Evolutionary conservation across 331 rosid genomes (phyloP), one percentile per base, ranked within the genome.

Genomic region (Prunus yedoensis): DNA sequence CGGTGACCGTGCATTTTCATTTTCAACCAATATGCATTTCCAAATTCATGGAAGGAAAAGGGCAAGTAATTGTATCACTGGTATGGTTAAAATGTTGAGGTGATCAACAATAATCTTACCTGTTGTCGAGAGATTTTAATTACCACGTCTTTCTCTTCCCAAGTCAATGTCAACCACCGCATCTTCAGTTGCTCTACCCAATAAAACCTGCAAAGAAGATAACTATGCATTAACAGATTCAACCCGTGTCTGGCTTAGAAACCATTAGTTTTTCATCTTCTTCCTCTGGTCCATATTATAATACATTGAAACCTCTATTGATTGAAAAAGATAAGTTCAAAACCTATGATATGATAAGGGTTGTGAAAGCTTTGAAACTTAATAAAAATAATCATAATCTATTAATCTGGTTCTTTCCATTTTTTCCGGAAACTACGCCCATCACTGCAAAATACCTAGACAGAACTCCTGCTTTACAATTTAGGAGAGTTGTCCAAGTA

Each of bases 91-190:
- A 21, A 7, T 14, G 67, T 57, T 58, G 66, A 46, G 54, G 64
- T 66, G 38, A 70, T 30, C 8, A 53, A 70, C 49, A 63, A 70
- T 69, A 68, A 68, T 75, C 87, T 59, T 78, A 95, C 99, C 98
- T 95, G 98, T 28, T 89, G 91, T 35, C 99, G 89, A 81, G 99
- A 95, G 80, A 92, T 86, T 85, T 88, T 85, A n/a, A 68, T 89
- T 92, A 32, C 86, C 79, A 41, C 72, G 68, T 16, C 96, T 86
- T 73, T 81, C 99, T 80, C 81, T 92, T 77, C 97, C 81, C 85
- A 95, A 87, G 88, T 95, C 98, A 82, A 95, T 88, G 83, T 95
- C 99, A 43, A 95, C 97, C 70, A 77, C 63, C 75, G 71, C 56
- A 77, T 88, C 89, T 21, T 83, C 90, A 13, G 98, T 84, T 71